Conservation (phyloP, 345 rosid genomes). For the Tarenaya hassleriana region DNA sequence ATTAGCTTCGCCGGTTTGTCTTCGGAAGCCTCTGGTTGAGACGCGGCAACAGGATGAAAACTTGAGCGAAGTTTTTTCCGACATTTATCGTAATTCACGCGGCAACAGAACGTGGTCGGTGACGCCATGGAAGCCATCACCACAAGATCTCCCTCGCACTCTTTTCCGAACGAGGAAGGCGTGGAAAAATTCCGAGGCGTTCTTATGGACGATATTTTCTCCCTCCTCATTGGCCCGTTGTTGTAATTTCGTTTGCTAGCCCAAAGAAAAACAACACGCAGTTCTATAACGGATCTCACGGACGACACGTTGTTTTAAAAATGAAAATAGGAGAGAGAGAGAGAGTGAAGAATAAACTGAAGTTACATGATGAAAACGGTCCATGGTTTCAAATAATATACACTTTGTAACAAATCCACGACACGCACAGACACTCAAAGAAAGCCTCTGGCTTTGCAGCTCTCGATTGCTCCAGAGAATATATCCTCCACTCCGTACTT, state of each 20-base stretch:
- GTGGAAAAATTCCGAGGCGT: too few species aligned
- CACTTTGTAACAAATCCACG: constrained; percentile 10
- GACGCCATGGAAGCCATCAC: constrained; percentile 56
- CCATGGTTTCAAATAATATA: constrained; percentile 32
- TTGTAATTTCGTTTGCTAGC: too few species aligned
- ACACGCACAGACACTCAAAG: constrained; percentile 14
- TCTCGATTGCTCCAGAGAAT: constrained; percentile 34
- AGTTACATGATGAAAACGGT: too few species aligned
- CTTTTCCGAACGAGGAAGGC: too few species aligned
- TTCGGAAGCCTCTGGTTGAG: constrained; percentile 30
- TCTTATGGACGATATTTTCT: too few species aligned
- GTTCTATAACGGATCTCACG: too few species aligned
- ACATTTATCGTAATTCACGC: constrained; percentile 17
- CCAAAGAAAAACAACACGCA: too few species aligned
- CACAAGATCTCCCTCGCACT: constrained; percentile 13
- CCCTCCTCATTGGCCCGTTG: too few species aligned
- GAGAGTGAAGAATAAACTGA: too few species aligned
- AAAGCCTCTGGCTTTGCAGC: constrained; percentile 35
- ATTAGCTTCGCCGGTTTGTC: constrained; percentile 31
- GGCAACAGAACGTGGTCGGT: constrained; percentile 25
- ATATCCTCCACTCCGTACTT: constrained; percentile 37
- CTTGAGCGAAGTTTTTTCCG: neutral
- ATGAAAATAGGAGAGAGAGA: too few species aligned
- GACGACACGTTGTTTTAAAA: too few species aligned
- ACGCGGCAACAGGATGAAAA: constrained; percentile 27